Evolutionary conservation across 306 rosid genomes (phyloP).

Genomic region (Neltuma alba): DNA sequence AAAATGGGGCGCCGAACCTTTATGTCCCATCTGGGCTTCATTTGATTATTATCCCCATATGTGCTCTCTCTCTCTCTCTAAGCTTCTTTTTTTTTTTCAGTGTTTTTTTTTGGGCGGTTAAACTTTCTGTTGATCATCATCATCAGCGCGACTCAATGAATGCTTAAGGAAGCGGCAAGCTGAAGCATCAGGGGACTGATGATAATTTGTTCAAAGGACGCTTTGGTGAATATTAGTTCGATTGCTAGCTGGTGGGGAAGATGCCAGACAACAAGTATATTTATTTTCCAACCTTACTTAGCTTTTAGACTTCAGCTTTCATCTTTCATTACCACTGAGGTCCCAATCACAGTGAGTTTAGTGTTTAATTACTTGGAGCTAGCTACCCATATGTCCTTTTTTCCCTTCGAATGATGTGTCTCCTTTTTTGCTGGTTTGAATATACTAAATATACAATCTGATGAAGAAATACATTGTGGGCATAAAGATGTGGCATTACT

Average conservation of each 20-base stretch:
- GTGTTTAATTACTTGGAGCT: not conserved
- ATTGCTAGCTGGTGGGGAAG: constrained; percentile 32
- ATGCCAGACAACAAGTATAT: constrained; percentile 40
- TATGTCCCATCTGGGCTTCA: constrained; percentile 56
- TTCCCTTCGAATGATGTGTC: not conserved
- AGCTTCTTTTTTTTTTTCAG: not conserved
- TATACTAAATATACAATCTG: constrained; percentile 2
- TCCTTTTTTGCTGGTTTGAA: not conserved
- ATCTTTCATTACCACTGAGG: constrained; percentile 12
- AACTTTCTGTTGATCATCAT: constrained; percentile 8
- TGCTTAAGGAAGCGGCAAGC: constrained; percentile 49
- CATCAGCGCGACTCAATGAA: not conserved
- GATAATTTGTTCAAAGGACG: constrained; percentile 21
- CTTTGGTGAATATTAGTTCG: constrained; percentile 21
- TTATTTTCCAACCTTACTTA: constrained; percentile 25
- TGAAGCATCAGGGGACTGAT: constrained; percentile 43
- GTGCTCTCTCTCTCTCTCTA: constrained; percentile 13
- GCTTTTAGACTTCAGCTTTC: constrained; percentile 28
- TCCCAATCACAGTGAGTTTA: not conserved
- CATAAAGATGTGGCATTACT: constrained; percentile 17
- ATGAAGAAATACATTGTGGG: not conserved
- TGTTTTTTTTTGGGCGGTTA: not conserved
- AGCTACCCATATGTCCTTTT: not conserved
- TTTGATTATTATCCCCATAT: constrained; percentile 23
- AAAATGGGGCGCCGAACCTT: constrained; percentile 62